Conservation (phyloP, 495 filamentous ascomycete species). For the Cenococcum geophilum region DNA sequence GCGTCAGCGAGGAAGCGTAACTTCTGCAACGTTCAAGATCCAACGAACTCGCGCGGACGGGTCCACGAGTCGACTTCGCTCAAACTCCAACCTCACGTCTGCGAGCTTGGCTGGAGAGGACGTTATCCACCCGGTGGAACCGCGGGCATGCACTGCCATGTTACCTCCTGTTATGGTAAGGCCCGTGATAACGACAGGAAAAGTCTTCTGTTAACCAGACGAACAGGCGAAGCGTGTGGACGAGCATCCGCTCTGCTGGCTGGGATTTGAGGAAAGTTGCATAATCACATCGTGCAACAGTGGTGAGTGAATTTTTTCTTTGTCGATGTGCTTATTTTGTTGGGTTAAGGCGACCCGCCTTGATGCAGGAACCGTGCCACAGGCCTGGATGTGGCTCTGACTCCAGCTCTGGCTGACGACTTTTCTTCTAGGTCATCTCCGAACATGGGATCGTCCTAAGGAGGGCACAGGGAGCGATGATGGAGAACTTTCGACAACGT, state of each 20-base stretch:
- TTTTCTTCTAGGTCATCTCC: constrained; percentile 63
- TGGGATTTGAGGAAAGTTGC: constrained; percentile 83
- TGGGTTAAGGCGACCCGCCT: constrained; percentile 9
- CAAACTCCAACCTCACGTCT: constrained; percentile 56
- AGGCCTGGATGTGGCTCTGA: neutral
- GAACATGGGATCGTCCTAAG: constrained; percentile 76
- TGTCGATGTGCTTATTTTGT: neutral
- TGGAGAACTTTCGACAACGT: constrained; percentile 33
- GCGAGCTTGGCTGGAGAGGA: constrained; percentile 45
- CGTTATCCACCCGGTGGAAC: constrained; percentile 71
- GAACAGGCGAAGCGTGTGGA: constrained; percentile 75
- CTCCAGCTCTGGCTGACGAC: constrained; percentile 12
- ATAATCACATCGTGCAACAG: constrained; percentile 87
- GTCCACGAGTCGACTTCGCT: constrained; percentile 53
- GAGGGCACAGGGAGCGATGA: constrained; percentile 48
- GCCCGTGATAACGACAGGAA: constrained; percentile 2
- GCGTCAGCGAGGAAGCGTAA: constrained; percentile 55
- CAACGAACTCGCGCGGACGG: constrained; percentile 31
- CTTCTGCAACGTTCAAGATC: constrained; percentile 35
- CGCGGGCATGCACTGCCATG: constrained; percentile 70
- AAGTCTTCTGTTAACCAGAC: neutral
- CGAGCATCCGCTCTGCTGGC: constrained; percentile 78
- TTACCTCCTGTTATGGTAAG: constrained; percentile 88
- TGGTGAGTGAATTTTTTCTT: constrained; percentile 50
- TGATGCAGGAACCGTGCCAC: constrained; percentile 18